Base-by-base conservation (phyloP, 805 yeast genomes). In the Komagataella ulmi region DNA sequence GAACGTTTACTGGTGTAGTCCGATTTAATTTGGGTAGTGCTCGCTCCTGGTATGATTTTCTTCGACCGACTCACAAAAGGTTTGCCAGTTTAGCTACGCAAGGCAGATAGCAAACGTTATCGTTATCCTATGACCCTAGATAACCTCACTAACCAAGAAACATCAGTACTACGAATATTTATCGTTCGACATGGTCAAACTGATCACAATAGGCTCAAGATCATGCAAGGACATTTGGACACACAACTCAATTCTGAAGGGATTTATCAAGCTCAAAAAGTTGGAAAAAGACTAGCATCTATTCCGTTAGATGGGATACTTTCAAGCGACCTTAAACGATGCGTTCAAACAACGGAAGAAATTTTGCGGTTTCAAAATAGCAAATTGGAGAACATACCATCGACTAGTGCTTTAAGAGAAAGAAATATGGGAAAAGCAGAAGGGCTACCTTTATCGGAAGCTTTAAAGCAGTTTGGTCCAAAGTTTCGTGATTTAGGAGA, bases 181-280 rank as follows among this genome's bases (percentile, higher is more conserved):
- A 63, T 87, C 4, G 77, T 88, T 3, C 77, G 96, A 59, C 96
- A 88, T 59, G 96, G 96, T 1, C 93, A 85, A 62, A 88, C 96
- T 0, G 81, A 81, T 52, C 81, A 83, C 64, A 88, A 88, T 61
- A 72, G 73, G 44, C 61, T 74, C 51, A 83, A 80, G 65, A 83
- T 84, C 49, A 65, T 88, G 44, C 96, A 88, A 65, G 96, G 96
- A 1, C 96, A 88, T 60, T 59, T 71, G 47, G 83, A 88, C 60
- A 77, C 81, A 3, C 74, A 78, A 17, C 61, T 88, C 51, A 87
- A 87, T 59, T 74, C 66, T 0, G 71, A 69, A 3, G 96, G 96
- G 0, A 52, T 60, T 2, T 57, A 66, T 3, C 96, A 88, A 62
- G 88, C 90, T 1, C 58, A 58, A 24, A 60, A 67, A 48, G 72